Base-by-base conservation (phyloP, 2,329 filamentous ascomycete species). In the Xylariaceae sp. region DNA sequence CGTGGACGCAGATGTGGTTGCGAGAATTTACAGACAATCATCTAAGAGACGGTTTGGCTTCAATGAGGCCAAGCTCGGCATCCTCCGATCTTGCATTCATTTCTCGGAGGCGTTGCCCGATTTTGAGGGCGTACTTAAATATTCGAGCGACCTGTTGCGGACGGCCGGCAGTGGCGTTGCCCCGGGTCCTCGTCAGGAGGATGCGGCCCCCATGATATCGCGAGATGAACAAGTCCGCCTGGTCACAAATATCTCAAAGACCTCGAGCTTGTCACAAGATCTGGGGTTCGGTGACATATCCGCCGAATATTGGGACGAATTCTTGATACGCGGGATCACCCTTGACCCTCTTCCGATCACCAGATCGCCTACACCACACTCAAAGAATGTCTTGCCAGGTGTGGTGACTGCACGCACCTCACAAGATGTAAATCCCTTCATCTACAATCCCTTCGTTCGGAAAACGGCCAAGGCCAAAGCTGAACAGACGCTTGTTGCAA, bases 251-350 rank as follows among this genome's bases (percentile, higher is more conserved):
- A 91, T 98, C 48, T 81, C 84, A 27, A 86, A 92, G 51, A 95
- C 91, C 1, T 81, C 91, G 22, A 80, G 76, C 23, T 80, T 93
- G n/a, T 85, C 87, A 1, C 80, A 79, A 49, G 83, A 86, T 48
- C 68, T 96, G 21, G 90, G 90, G 1, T 69, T 90, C 22, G 71
- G 77, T 5, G 69, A 85, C 45, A 67, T 92, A 34, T 76, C 82
- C 42, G 90, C 89, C 5, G 86, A 93, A 55, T 98, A 96, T 62
- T 98, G 93, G 93, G 93, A 98, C 64, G 89, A 95, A 59, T 97
- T 97, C 57, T 73, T 98, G 7, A 77, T 98, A 37, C 83, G 93
- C 40, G 82, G 82, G 52, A 72, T 95, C 55, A 79, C 83, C 44
- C 71, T 95, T 35, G 80, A 90, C 40, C 73, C 85, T 20, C 65